Base-by-base conservation (phyloP, 805 yeast genomes). In the Sugiyamaella marilandica region DNA sequence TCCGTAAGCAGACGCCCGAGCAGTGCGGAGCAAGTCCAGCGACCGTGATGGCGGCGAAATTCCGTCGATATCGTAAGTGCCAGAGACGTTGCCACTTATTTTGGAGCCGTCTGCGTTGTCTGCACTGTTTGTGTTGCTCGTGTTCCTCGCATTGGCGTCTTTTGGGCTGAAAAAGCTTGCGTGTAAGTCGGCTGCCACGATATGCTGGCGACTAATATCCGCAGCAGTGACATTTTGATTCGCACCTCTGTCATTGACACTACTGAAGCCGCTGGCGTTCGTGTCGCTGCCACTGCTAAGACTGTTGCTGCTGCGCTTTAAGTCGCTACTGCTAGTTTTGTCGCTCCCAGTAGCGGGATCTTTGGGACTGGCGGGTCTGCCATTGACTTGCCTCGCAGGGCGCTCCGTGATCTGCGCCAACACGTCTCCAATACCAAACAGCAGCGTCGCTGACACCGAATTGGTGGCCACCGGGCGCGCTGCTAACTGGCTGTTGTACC, bases 341-440 rank as follows among this genome's bases (percentile, higher is more conserved):
- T n/a, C n/a, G n/a, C n/a, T n/a, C n/a, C n/a, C n/a, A n/a, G n/a
- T n/a, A 21, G 41, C n/a, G 8, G 41, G 18, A 21, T 39, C 43
- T n/a, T 14, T 34, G 8, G 24, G 8, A 16, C 26, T 26, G 24
- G 10, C 24, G 21, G 43, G 26, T 11, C 24, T 21, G 29, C 29
- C 29, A 24, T 24, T 24, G 29, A 24, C 9, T 5, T 5, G 13
- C 21, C 16, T 39, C 24, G 43, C 19, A 34, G 39, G 18, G 5
- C 7, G 13, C 13, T 39, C 43, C 5, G 79, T 60, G 0, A 68
- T 41, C 65, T 89, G 96, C 0, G 96, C 96, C 24, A 85, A 59
- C 1, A 68, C 69, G 65, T 89, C 96, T 1, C 96, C 96, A 1
- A 82, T 54, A 0, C 89, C 94, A 65, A 88, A 87, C 35, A 82